Evolutionary conservation across 2,329 filamentous ascomycete species (phyloP), one percentile per base, ranked within the genome.

Genomic region (Pyrenophora teres): DNA sequence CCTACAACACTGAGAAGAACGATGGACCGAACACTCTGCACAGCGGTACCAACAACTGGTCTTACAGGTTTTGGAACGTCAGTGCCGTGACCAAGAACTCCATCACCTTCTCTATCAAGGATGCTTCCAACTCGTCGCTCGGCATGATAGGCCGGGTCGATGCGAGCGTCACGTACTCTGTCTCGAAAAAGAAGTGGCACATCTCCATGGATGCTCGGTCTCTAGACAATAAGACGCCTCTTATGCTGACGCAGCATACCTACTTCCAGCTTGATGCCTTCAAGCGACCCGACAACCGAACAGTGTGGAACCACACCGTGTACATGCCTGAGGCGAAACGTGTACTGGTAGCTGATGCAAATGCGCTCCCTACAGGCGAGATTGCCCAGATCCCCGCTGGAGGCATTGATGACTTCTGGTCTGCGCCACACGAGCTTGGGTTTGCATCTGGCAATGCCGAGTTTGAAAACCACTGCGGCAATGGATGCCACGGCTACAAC

Each of bases 201-300:
- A 71, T 71, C 19, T 51, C 49, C 38, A 71, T 71, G 50, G 64
- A 69, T 41, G 69, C 69, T 9, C 50, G 53, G 8, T 70, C 69
- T 1, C 63, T 60, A 1, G 62, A 70, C 19, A 46, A 48, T 4
- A 67, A 59, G 60, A 70, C 65, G 8, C 68, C 68, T 2, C 59
- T 71, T 36, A 67, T 67, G 66, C 57, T 68, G 40, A 71, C 69
- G 5, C 69, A 71, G 54, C 69, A 71, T 50, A 71, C 69, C 6
- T 71, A 71, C 56, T 71, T 70, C 57, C 68, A 71, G 54, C 67
- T 71, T 13, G 69, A 71, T 54, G 69, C 66, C 4, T 71, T 69
- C 49, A 63, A 57, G 30, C 65, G 66, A 48, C 65, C 67, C 1
- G 56, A 64, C 33, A 71, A 64, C 49, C 52, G 68, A 21, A 70